Evolutionary conservation across 2,329 filamentous ascomycete genomes (phyloP).

Genomic region (Westerdykella sp.): DNA sequence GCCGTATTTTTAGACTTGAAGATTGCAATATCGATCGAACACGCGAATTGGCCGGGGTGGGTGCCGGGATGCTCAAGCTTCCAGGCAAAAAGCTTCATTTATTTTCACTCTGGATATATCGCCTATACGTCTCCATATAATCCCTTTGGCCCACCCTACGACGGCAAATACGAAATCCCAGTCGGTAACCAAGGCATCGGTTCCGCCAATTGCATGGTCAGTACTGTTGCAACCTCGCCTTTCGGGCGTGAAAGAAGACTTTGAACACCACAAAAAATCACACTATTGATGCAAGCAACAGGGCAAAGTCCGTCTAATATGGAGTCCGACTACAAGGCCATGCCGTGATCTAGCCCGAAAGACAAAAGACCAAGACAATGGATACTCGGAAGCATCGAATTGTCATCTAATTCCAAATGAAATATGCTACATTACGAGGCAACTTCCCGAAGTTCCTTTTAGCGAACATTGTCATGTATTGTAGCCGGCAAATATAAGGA

Average conservation of each 20-base stretch:
- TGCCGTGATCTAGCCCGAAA: slow-evolving; percentile 12
- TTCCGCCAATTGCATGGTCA: slow-evolving; percentile 13
- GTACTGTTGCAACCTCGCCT: slow-evolving; percentile 8
- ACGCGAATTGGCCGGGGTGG: slow-evolving; percentile 22
- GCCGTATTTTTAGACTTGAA: slow-evolving; percentile 21
- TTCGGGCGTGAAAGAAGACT: slow-evolving; percentile 11
- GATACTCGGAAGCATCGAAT: slow-evolving; percentile 9
- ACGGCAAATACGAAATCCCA: slow-evolving; percentile 15
- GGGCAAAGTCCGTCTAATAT: slow-evolving; percentile 4
- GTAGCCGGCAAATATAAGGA: slow-evolving; percentile 18
- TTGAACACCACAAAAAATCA: slow-evolving; percentile 3
- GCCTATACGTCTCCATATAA: slow-evolving; percentile 16
- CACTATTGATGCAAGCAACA: slow-evolving; percentile 3
- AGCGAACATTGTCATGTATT: slow-evolving; percentile 2
- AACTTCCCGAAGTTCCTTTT: slow-evolving; percentile 6
- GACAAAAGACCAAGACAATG: slow-evolving; percentile 8
- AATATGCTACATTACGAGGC: slow-evolving; percentile 15
- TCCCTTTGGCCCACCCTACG: slow-evolving; percentile 8
- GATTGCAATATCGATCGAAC: slow-evolving; percentile 15
- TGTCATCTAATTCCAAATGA: slow-evolving; percentile 31
- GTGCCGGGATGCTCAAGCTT: slow-evolving; percentile 16
- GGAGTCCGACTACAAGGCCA: slow-evolving; percentile 3
- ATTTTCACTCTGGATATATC: slow-evolving; percentile 23
- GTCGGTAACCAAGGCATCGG: slow-evolving; percentile 13
- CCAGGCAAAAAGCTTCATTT: slow-evolving; percentile 16